These are phyloP conservation scores for Heliamphora pulchella DNA, from an alignment of 179 eudicot species.

Conservation along the genomic window DNA sequence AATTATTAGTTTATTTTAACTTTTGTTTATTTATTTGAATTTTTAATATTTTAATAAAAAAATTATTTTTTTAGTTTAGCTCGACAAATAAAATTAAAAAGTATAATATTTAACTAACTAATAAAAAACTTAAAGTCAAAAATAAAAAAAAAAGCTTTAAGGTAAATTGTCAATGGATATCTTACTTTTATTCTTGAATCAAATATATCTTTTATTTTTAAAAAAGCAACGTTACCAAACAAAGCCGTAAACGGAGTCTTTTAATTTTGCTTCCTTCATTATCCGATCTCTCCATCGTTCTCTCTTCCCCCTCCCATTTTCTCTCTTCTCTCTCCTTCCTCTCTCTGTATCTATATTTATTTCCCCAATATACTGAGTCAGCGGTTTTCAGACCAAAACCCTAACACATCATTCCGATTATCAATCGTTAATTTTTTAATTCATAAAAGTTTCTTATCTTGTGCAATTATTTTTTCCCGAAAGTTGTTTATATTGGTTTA, in stretches of 20 bases:
- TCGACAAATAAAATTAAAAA: no score
- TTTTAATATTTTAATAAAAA: no score
- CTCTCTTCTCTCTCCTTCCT: background rate
- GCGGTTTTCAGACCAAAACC: slow-evolving; percentile 7
- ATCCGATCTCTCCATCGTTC: slow-evolving; percentile 10
- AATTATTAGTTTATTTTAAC: no score
- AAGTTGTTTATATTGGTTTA: background rate
- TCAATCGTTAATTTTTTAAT: slow-evolving; percentile 5
- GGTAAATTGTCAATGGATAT: no score
- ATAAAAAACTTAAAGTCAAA: no score
- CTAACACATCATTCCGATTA: slow-evolving; percentile 10
- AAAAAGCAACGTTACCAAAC: background rate
- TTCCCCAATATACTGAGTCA: background rate
- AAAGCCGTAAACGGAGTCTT: slow-evolving; percentile 17
- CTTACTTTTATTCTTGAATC: no score
- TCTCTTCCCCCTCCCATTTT: background rate
- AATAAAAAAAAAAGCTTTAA: no score
- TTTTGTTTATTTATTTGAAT: no score
- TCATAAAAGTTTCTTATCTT: background rate
- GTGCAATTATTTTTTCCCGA: background rate
- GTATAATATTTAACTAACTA: no score
- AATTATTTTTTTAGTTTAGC: no score
- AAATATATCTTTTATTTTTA: no score
- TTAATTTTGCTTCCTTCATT: background rate
- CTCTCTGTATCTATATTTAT: background rate